Evolutionary conservation across 805 yeast species (phyloP), one percentile per base, ranked within the genome.

Genomic region (Candida caryicola): DNA sequence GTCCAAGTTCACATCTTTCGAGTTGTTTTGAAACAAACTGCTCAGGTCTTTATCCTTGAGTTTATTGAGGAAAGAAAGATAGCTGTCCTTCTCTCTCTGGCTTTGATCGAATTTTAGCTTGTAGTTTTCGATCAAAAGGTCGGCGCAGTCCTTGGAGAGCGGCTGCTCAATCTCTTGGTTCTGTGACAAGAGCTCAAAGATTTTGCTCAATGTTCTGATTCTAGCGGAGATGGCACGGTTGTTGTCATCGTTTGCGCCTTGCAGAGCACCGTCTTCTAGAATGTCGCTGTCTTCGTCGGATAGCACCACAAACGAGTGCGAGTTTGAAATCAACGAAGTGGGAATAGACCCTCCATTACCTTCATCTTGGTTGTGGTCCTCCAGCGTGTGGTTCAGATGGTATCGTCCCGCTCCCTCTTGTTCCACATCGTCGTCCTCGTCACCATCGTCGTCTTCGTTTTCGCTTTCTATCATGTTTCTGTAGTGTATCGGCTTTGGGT

Each of bases 81-180:
- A 93, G 2, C 77, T 74, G 35, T 89, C 95, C 46, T 91, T 79
- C 51, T 91, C 96, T 44, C 73, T 73, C 14, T 83, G 76, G 4
- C 82, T 75, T 39, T 79, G 85, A 43, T 85, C 91, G 56, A 85
- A 85, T 48, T 81, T 81, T 9, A 66, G 57, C 51, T 81, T 82
- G 57, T 88, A 70, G 40, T 81, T 81, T 7, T 76, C 79, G 8
- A 84, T 66, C 17, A 91, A 60, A 15, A 73, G 57, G 30, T 73
- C 77, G 5, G 93, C 84, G 59, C 99, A 93, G 31, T 90, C 97
- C 17, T 73, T 72, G 51, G 98, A 91, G 12, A 93, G 78, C 0
- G 99, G 99, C 52, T 67, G 73, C 46, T 87, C 95, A 12, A 91
- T 73, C 43, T 82, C 88, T 36, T 82, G 81, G 44, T 84, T 82